A percentile compares a stretch with the other conserved stretches of the same genome.
Conservation (phyloP, 495 filamentous ascomycete species). For the Glonium stellatum region DNA sequence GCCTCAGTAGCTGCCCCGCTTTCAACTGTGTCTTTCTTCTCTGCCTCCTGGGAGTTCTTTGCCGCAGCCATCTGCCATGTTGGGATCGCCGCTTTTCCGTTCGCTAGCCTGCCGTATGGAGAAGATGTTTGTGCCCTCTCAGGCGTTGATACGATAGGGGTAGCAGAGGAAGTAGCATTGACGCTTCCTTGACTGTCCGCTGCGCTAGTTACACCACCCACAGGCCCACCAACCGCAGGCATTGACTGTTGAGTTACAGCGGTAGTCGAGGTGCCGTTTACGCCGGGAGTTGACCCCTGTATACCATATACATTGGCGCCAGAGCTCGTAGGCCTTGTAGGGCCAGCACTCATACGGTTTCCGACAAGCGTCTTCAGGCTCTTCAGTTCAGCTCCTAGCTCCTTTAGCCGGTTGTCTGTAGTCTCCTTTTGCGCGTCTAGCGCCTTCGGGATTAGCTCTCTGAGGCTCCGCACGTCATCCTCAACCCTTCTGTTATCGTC, state of each 20-base stretch:
- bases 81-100: slow-evolving; percentile 64
- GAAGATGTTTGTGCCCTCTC: slow-evolving; percentile 17
- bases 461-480: slow-evolving; percentile 78
- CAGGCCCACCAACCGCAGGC: slow-evolving; percentile 18
- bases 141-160: slow-evolving; percentile 13
- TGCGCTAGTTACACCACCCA: neutral
- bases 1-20: slow-evolving; percentile 31
- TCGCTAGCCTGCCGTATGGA: slow-evolving; percentile 33
- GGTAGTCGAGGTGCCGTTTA: slow-evolving; percentile 27
- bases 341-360: slow-evolving; percentile 61
- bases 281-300: slow-evolving; percentile 4
- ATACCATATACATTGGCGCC: slow-evolving; percentile 30
- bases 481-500: slow-evolving; percentile 76
- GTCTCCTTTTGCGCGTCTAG: slow-evolving; percentile 78
- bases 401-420: slow-evolving; percentile 71
- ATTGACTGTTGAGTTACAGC: slow-evolving; percentile 37
- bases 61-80: slow-evolving; percentile 82
- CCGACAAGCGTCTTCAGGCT: slow-evolving; percentile 82
- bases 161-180: slow-evolving; percentile 19
- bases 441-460: slow-evolving; percentile 78
- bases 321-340: slow-evolving; percentile 29
- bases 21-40: slow-evolving; percentile 35
- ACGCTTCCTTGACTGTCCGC: slow-evolving; percentile 18
- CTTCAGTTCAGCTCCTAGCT: slow-evolving; percentile 81
- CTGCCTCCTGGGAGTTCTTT: slow-evolving; percentile 44